Evolutionary conservation across 257 asterid species (phyloP), one percentile per base, ranked within the genome.

Genomic region (Gentiana macrophylla): DNA sequence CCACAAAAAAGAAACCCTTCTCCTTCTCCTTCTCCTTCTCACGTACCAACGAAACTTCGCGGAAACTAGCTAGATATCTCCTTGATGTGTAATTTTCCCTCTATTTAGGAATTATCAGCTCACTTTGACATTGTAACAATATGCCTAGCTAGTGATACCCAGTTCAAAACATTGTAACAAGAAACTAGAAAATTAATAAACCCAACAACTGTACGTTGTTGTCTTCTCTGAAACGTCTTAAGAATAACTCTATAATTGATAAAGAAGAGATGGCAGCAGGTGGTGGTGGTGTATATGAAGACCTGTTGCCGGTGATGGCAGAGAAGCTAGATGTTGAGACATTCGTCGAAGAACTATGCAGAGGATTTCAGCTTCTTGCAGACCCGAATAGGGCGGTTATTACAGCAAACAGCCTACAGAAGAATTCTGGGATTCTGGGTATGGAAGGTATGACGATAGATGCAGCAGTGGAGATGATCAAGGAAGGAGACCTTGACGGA

Each of bases 401-500:
- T 57, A 87, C 94, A 4, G 41, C 93, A 1, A 50, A 36, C 2
- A 86, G 94, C 52, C 62, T 84, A 59, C 80, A 53, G 64, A 73
- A 51, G 52, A 84, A 84, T 35, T 81, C 82, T 8, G 79, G 64
- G 3, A 50, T 67, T 12, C 49, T 87, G 53, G 93, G 89, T 7
- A 44, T 87, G 67, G 82, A 82, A 24, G 86, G 72, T 4, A 84
- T 84, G 91, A 81, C 79, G 62, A 34, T 34, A 34, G 82, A 73
- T 35, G 96, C 84, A 6, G 85, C 89, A 2, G 77, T 67, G 47
- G 84, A 78, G 9, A 84, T 81, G 96, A 89, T 86, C 10, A 70
- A 58, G 37, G 89, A 87, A 66, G 93, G 94, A 1, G 94, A 86
- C 52, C 62, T 89, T 7, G 90, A 89, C 37, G 79, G 88, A 6